phyloP scores from a whole-genome alignment of 768 basidiomycete genomes.

The Tricholomella constricta region DNA sequence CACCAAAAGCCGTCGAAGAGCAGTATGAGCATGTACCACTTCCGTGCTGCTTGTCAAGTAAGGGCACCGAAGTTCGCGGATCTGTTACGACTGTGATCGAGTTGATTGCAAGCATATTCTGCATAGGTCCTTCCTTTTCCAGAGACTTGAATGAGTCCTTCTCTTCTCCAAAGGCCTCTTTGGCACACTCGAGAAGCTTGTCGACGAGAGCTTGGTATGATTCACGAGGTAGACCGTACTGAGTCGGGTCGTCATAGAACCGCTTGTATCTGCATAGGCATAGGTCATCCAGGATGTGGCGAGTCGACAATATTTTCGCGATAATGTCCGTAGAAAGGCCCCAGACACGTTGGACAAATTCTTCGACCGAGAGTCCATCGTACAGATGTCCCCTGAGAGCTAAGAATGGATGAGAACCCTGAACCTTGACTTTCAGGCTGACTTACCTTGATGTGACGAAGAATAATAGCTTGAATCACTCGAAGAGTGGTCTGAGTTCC shows the following conservation, averaged over 20 bases:
- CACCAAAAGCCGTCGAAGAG: too few species aligned
- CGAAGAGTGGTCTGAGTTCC: background rate
- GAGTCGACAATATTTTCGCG: conserved; percentile 1
- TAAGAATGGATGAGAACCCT: background rate
- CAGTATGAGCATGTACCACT: too few species aligned
- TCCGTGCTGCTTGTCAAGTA: too few species aligned
- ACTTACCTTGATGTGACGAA: background rate
- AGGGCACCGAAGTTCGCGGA: too few species aligned
- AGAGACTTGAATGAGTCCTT: background rate
- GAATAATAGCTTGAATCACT: background rate
- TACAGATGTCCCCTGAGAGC: background rate
- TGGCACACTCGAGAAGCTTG: background rate
- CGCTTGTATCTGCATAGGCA: background rate
- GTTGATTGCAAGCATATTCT: too few species aligned
- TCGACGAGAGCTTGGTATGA: background rate
- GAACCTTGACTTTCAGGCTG: background rate
- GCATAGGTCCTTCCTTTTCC: background rate
- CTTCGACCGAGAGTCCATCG: conserved; percentile 7
- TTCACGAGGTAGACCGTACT: background rate
- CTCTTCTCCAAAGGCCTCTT: background rate
- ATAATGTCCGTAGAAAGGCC: background rate
- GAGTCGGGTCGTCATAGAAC: background rate
- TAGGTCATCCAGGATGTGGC: conserved; percentile 1
- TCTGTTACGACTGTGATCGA: background rate
- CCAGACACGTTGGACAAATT: conserved; percentile 13